Evolutionary conservation across 2,329 filamentous ascomycete species (phyloP), one percentile per base, ranked within the genome.

Genomic region (Hyphodiscus sp.): DNA sequence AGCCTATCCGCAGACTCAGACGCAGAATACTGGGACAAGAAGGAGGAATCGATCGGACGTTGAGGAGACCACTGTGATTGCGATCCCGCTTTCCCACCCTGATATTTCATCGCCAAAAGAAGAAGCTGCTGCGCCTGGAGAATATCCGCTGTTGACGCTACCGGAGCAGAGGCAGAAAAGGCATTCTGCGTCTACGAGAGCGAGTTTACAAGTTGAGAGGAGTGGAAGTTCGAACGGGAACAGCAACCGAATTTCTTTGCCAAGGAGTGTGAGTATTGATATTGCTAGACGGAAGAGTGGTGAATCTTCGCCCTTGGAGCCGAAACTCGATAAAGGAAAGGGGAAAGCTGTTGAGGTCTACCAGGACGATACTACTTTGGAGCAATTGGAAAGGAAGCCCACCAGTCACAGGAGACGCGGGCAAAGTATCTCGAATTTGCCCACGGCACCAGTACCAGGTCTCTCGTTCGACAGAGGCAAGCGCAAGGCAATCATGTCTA

Each of bases 101-200:
- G 63, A 63, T 49, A 53, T 67, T 26, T 53, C 55, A 20, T 57
- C 55, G 15, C 54, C 60, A 19, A 49, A 57, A 49, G 58, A 64
- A 53, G 64, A 60, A 33, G 60, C 60, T 48, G 55, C 50, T 51
- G 61, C 58, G 43, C 59, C 61, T 43, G 64, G 62, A 41, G 58
- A 61, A 18, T 76, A 77, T 57, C 79, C 80, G 29, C 72, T 83
- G 45, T 70, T 83, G 55, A 78, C 76, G 33, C 72, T 83, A 47
- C 76, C 78, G 20, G 77, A 83, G 66, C 77, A 76, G 59, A 76
- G 77, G 60, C 75, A 75, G 58, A 81, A 74, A 62, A 71, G 77
- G 51, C 70, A 77, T 60, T 76, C 73, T 58, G 73, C 70, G 15
- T 63, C 60, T 44, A 72, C 73, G 18, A 72, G 66, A 41, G 65